phyloP scores from a whole-genome alignment of 2,329 filamentous ascomycete species.

The Penicillium sp. region DNA sequence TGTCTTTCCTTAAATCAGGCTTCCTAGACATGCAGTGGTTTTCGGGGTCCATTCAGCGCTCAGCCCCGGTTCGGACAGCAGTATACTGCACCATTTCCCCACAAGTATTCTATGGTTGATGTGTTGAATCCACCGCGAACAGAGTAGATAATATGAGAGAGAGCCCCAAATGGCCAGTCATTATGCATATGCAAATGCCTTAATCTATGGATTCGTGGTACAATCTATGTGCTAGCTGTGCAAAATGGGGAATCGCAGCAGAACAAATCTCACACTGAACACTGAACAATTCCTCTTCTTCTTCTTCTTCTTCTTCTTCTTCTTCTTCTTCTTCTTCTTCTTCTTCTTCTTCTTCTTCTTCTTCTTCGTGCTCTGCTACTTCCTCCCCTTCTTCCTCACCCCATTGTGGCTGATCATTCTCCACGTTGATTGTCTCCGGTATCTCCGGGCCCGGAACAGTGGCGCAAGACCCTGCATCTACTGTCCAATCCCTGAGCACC shows the following conservation, averaged over 20 bases:
- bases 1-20: no score
- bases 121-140: no score
- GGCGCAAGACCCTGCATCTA: slow-evolving; percentile 26
- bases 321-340: slow-evolving; percentile 26
- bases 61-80: no score
- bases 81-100: no score
- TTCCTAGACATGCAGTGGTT: no score
- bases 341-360: slow-evolving; percentile 18
- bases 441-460: not conserved
- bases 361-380: slow-evolving; percentile 6
- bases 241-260: slow-evolving; percentile 51
- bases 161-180: not conserved
- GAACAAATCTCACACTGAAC: slow-evolving; percentile 47
- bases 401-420: slow-evolving; percentile 7
- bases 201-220: slow-evolving; percentile 43
- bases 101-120: no score
- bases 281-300: slow-evolving; percentile 28
- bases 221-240: slow-evolving; percentile 50
- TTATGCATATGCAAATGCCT: not conserved
- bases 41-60: no score
- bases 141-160: no score
- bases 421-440: not conserved
- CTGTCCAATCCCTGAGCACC: slow-evolving; percentile 66
- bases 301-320: slow-evolving; percentile 20
- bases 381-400: not conserved